A percentile compares a stretch with the other conserved stretches of the same genome.
phyloP scores from a whole-genome alignment of 257 asterid species.

The Ophiorrhiza pumila region DNA sequence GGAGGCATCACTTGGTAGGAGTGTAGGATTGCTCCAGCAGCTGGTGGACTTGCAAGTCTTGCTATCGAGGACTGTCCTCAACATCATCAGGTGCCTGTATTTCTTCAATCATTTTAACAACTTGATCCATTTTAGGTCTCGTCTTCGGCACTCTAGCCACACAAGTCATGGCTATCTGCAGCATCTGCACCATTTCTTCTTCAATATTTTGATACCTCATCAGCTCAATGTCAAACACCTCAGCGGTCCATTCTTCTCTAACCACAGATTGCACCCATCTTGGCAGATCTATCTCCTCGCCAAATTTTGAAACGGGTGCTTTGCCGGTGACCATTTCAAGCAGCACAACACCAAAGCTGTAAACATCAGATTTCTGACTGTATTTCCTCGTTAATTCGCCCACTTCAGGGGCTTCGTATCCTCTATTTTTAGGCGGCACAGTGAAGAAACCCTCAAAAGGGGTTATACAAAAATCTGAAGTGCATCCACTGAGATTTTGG shows the following conservation, averaged over 20 bases:
- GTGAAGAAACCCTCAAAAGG: conserved; percentile 70
- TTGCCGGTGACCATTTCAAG: conserved; percentile 93
- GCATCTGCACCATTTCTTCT: conserved; percentile 94
- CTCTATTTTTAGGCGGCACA: conserved; percentile 55
- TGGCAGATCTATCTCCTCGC: conserved; percentile 72
- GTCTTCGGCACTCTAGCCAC: conserved; percentile 75
- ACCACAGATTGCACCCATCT: conserved; percentile 96
- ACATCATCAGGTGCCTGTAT: conserved; percentile 67
- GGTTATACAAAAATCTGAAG: conserved; percentile 74
- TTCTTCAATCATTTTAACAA: conserved; percentile 75
- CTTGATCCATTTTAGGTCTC: conserved; percentile 75
- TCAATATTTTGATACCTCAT: conserved; percentile 66
- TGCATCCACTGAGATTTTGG: conserved; percentile 59
- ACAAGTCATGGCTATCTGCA: conserved; percentile 86
- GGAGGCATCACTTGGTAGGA: too few species aligned
- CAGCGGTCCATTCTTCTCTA: conserved; percentile 93
- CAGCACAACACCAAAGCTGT: conserved; percentile 82
- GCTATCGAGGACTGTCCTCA: conserved; percentile 64
- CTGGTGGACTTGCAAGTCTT: conserved; percentile 45
- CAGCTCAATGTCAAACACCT: conserved; percentile 81
- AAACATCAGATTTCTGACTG: conserved; percentile 80
- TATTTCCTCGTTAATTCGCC: conserved; percentile 64
- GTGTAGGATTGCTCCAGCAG: conserved; percentile 53
- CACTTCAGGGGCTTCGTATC: conserved; percentile 86
- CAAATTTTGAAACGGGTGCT: conserved; percentile 63